phyloP scores from a whole-genome alignment of 352 stramenopile species.

The Phytopythium montanum region DNA sequence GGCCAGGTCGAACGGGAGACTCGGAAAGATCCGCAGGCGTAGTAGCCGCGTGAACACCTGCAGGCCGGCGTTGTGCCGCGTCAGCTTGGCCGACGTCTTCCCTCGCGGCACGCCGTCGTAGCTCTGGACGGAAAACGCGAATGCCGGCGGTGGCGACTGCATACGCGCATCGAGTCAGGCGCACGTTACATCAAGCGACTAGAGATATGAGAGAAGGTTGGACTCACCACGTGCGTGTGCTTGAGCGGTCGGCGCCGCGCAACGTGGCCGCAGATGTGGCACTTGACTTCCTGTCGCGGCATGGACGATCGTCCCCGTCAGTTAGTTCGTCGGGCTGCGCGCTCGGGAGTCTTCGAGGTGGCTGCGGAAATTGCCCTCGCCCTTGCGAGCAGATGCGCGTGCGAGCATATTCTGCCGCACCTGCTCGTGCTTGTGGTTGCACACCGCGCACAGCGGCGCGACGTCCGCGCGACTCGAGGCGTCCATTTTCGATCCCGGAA shows the following conservation, averaged over 20 bases:
- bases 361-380: background rate
- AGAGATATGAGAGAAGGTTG: background rate
- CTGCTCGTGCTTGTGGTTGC: constrained; percentile 46
- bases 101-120: constrained; percentile 40
- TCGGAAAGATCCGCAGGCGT: constrained; percentile 39
- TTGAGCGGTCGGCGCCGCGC: constrained; percentile 4
- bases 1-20: constrained; percentile 18
- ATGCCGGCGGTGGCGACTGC: constrained; percentile 32
- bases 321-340: background rate
- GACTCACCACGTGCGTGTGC: constrained; percentile 3
- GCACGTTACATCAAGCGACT: background rate
- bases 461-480: background rate
- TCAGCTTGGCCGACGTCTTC: constrained; percentile 12
- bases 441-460: constrained; percentile 35
- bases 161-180: background rate
- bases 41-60: constrained; percentile 58
- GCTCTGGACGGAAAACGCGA: constrained; percentile 44
- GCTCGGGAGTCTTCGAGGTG: background rate
- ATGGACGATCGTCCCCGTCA: background rate
- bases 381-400: no score
- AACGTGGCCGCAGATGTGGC: constrained; percentile 7
- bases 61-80: constrained; percentile 25
- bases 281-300: background rate
- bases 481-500: background rate
- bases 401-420: constrained; percentile 3